Evolutionary conservation across 805 yeast species (phyloP).

Genomic region (Wickerhamiella qilinensis): DNA sequence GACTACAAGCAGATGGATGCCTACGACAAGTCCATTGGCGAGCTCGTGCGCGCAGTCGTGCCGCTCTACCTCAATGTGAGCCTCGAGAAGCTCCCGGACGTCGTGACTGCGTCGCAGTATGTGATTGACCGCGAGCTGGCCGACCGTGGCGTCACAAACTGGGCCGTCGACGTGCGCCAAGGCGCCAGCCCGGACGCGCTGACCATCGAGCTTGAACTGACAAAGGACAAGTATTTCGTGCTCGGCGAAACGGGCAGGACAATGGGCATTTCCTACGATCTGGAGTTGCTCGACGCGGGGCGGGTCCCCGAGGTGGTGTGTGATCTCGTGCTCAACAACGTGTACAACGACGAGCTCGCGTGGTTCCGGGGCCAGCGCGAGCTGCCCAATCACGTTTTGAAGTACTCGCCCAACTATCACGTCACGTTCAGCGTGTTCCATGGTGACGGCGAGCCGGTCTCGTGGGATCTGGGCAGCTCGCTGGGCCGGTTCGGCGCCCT

Average conservation of each 20-base stretch:
- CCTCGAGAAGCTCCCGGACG: slow-evolving; percentile 48
- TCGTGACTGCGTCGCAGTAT: slow-evolving; percentile 37
- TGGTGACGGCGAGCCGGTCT: slow-evolving; percentile 39
- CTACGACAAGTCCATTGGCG: slow-evolving; percentile 18
- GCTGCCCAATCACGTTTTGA: slow-evolving; percentile 26
- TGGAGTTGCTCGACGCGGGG: slow-evolving; percentile 34
- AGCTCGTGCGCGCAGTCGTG: slow-evolving; percentile 13
- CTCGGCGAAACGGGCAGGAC: slow-evolving; percentile 27
- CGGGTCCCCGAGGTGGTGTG: slow-evolving; percentile 48
- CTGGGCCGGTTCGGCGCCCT: slow-evolving; percentile 40
- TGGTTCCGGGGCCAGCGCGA: slow-evolving; percentile 15
- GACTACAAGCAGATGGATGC: slow-evolving; percentile 31
- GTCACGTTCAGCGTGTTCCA: slow-evolving; percentile 58
- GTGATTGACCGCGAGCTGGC: slow-evolving; percentile 27
- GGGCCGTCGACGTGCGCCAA: slow-evolving; percentile 8
- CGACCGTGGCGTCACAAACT: slow-evolving; percentile 13
- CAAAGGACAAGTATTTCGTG: slow-evolving; percentile 26
- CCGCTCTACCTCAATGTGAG: slow-evolving; percentile 21
- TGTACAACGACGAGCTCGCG: slow-evolving; percentile 29
- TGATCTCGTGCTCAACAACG: slow-evolving; percentile 32
- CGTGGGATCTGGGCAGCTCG: slow-evolving; percentile 57
- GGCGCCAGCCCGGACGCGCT: slow-evolving; percentile 20
- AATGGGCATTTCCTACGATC: slow-evolving; percentile 27
- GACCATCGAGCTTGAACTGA: slow-evolving; percentile 23
- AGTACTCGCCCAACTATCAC: slow-evolving; percentile 52